Base-by-base conservation (phyloP, 441 rosid species). In the Populus trichocarpa region DNA sequence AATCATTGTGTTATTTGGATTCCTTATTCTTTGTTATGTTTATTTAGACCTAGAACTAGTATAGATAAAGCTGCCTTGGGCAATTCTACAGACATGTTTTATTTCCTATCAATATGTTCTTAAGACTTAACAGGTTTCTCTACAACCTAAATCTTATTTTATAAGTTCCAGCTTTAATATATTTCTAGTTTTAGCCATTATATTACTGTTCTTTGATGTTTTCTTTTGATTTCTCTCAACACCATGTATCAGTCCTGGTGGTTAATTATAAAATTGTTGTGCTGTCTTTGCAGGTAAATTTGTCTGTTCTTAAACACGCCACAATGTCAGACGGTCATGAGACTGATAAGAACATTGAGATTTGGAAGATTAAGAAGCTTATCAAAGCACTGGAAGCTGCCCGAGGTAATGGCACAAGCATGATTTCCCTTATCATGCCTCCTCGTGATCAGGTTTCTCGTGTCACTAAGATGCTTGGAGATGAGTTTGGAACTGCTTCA, bases 381-480 rank as follows among this genome's bases (percentile, higher is more conserved):
- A 92, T 94, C 76, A 94, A 91, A 70, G 95, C 92, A 2, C 88
- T 89, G 67, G 96, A 94, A 84, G 86, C 92, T 63, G 93, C 97
- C 12, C 84, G 97, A 77, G 97, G 97, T 64, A 93, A 93, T 77
- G 97, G 97, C 36, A 93, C 97, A 14, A 93, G 97, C 91, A 93
- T 91, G 97, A 93, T 93, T 77, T 94, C 98, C 18, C 96, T 94
- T 42, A 92, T 94, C 73, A 92, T 94, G 92, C 97, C 98, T 36
- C 95, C 97, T 11, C 84, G 87, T 68, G 97, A 94, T 86, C 97
- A 94, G 76, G 81, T 94, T 4, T 81, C 97, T 23, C 91, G 98
- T 77, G 97, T 92, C 66, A 89, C 95, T 9, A 93, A 93, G 88
- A 92, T 93, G 98, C 91, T 93, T 28, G 94, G 94, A 7, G 96